A percentile compares a stretch with the other conserved stretches of the same genome.
Evolutionary conservation across 2,329 filamentous ascomycete species (phyloP).

Genomic region (Purpureocillium takamizusanense): DNA sequence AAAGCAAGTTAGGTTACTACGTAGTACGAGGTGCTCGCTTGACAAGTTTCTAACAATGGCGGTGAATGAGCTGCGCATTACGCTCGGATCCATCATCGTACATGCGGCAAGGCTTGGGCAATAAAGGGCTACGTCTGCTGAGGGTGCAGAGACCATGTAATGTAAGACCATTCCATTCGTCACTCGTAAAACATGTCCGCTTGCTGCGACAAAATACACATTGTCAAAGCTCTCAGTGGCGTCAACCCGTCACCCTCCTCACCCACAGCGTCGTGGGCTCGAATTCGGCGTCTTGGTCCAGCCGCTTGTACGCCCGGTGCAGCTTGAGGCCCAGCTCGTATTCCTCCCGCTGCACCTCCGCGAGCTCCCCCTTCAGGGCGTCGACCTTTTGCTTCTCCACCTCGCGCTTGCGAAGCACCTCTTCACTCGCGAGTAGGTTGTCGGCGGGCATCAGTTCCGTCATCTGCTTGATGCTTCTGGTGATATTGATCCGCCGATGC

Average conservation of each 20-base stretch:
- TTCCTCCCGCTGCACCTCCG: slow-evolving; percentile 66
- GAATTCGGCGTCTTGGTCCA: slow-evolving; percentile 56
- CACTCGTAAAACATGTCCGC: no score
- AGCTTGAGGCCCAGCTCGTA: slow-evolving; percentile 71
- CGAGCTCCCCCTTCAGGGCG: slow-evolving; percentile 54
- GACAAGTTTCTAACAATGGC: no score
- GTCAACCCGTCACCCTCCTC: slow-evolving; percentile 59
- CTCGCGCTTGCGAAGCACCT: slow-evolving; percentile 49
- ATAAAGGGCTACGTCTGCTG: no score
- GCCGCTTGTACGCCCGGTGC: slow-evolving; percentile 64
- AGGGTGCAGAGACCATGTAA: no score
- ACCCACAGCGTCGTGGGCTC: slow-evolving; percentile 71
- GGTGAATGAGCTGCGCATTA: no score
- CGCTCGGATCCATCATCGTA: no score
- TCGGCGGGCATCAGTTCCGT: slow-evolving; percentile 69
- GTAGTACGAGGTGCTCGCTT: no score
- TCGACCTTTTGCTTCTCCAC: slow-evolving; percentile 57
- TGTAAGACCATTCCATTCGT: no score
- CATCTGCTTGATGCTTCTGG: slow-evolving; percentile 65
- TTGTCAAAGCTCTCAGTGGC: no score
- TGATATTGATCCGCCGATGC: slow-evolving; percentile 62
- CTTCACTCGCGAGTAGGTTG: slow-evolving; percentile 56
- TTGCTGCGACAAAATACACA: no score
- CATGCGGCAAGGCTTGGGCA: no score
- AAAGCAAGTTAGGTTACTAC: no score